Base-by-base conservation (phyloP, 169 alveolate species). In the Plasmodium vinckei region DNA sequence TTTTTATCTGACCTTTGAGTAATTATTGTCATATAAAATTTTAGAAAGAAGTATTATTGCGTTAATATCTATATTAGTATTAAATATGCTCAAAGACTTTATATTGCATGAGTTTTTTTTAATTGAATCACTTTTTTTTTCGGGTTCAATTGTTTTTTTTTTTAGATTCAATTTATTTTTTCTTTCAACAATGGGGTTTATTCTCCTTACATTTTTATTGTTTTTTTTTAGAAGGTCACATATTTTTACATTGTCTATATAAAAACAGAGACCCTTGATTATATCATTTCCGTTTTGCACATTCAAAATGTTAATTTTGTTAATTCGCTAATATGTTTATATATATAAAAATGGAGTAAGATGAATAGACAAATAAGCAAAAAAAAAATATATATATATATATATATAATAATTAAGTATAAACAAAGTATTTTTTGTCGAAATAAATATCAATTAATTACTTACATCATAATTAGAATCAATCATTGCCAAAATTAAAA, bases 381-480 rank as follows among this genome's bases (percentile, higher is more conserved):
- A 56, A 53, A 10, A 49, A 0, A n/a, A n/a, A n/a, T n/a, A 17
- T 19, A 54, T 1, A 61, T 47, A 63, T 61, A 13, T 5, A n/a
- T 72, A 25, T 47, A 57, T 72, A 57, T 72, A 42, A 5, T 72
- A 64, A 15, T 57, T 57, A 47, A 12, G 6, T 64, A 2, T 39
- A 39, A 46, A 25, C 15, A 21, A 59, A n/a, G n/a, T 72, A 15
- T 44, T 33, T 59, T 23, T 5, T 33, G 56, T 39, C 2, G 46
- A 27, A 39, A 33, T 33, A 33, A 33, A 33, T 33, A 33, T 33
- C 42, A 33, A 33, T 33, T 33, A 49, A 10, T 17, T 63, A 12
- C 49, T 75, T 75, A 75, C 88, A 49, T 61, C 75, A 67, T 75
- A 75, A 42, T 44, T 75, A 57, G 88, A 75, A 75, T 75, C 88